Percentiles rank a stretch among this genome's conserved stretches.
These are phyloP conservation scores for Macrolepiota dolichaula DNA, from an alignment of 768 basidiomycete genomes.

Conservation along the genomic window DNA sequence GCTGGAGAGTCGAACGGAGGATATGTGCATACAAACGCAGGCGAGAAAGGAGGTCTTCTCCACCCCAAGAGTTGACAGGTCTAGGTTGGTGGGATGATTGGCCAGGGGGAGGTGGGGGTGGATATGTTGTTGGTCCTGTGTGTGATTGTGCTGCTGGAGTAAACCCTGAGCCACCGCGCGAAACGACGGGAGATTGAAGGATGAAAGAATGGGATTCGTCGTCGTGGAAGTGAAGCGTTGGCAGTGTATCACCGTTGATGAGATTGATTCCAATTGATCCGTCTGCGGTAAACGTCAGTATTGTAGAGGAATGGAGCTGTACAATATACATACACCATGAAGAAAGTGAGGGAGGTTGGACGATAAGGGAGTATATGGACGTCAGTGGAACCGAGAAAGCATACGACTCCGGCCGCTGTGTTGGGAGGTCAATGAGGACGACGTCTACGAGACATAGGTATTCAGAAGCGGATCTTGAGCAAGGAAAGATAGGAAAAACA, in stretches of 20 bases:
- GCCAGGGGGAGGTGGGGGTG: constrained; percentile 51
- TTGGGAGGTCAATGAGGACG: constrained; percentile 82
- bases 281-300: constrained; percentile 41
- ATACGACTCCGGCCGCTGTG: constrained; percentile 83
- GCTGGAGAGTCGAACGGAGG: constrained; percentile 81
- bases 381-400: constrained; percentile 93
- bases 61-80: constrained; percentile 70
- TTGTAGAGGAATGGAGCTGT: constrained; percentile 3
- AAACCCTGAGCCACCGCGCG: constrained; percentile 17
- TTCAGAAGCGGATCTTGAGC: constrained; percentile 5
- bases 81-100: constrained; percentile 37
- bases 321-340: constrained; percentile 65
- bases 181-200: constrained; percentile 40
- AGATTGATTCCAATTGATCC: constrained; percentile 89
- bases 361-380: constrained; percentile 85
- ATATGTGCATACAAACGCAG: constrained; percentile 77
- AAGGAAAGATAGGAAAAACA: constrained; percentile 18
- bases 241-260: constrained; percentile 79
- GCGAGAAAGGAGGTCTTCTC: constrained; percentile 79
- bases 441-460: constrained; percentile 47
- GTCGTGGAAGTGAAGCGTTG: constrained; percentile 94
- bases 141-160: background rate
- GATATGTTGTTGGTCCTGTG: constrained; percentile 52
- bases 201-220: constrained; percentile 87
- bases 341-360: constrained; percentile 78